Evolutionary conservation across 2,329 filamentous ascomycete species (phyloP).

Genomic region (Pseudogymnoascus sp.): DNA sequence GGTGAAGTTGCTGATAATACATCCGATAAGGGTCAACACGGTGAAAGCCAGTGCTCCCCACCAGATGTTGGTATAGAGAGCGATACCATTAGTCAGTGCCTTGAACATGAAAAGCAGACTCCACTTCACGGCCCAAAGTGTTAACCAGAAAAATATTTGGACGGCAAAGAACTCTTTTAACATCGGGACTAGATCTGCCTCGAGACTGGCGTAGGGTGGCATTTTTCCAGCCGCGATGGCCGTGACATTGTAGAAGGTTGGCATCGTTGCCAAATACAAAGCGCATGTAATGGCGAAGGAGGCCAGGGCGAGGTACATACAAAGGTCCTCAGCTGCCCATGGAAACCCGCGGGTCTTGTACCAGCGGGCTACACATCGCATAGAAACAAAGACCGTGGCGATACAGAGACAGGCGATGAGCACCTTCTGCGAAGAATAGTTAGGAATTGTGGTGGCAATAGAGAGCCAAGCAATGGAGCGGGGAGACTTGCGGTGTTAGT

Average conservation of each 20-base stretch:
- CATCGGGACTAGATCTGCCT: conserved; percentile 27
- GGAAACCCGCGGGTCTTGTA: conserved; percentile 13
- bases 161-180: conserved; percentile 32
- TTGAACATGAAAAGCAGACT: conserved; percentile 6
- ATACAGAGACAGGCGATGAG: conserved; percentile 15
- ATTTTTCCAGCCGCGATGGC: conserved; percentile 22
- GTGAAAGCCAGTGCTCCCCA: conserved; percentile 5
- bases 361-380: conserved; percentile 14
- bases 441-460: neutral
- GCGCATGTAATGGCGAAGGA: conserved; percentile 27
- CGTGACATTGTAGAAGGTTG: conserved; percentile 28
- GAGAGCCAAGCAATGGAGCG: neutral
- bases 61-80: conserved; percentile 8
- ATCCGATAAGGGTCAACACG: conserved; percentile 31
- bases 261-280: conserved; percentile 32
- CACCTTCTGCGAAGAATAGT: conserved; percentile 11
- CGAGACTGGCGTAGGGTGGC: conserved; percentile 25
- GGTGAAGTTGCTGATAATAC: conserved; percentile 30
- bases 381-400: conserved; percentile 12
- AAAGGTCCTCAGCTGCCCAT: conserved; percentile 15
- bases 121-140: conserved; percentile 10
- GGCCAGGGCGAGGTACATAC: conserved; percentile 16
- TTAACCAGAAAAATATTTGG: conserved; percentile 11
- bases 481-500: neutral
- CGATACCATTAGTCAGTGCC: neutral